Percentiles rank a stretch among this genome's conserved stretches.
Conservation (phyloP, 1,284 basidiomycete species). For the Puccinia horiana region DNA sequence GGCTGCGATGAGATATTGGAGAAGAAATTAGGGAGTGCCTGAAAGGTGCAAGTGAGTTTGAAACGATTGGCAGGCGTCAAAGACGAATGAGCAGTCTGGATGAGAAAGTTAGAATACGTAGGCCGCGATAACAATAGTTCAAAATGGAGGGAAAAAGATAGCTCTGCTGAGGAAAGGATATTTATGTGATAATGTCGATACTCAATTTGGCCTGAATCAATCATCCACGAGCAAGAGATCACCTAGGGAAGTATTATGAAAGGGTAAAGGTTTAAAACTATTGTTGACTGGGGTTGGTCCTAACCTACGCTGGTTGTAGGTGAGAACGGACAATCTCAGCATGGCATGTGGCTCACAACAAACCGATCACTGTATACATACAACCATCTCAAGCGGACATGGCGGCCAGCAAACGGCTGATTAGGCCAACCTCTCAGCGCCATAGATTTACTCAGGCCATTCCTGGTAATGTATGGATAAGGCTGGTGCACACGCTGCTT, state of each 20-base stretch:
- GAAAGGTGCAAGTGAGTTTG: not conserved
- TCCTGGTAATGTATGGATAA: not conserved
- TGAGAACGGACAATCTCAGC: not conserved
- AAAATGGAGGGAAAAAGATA: not conserved
- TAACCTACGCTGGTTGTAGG: not conserved
- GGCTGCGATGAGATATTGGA: not conserved
- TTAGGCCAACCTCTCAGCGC: not conserved
- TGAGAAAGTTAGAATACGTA: not conserved
- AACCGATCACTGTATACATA: too few relatives aligned
- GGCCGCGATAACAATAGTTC: not conserved
- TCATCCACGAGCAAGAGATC: not conserved
- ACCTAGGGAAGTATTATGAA: not conserved
- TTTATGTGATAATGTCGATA: not conserved
- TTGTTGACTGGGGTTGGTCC: slow-evolving; percentile 2
- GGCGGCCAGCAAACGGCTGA: not conserved
- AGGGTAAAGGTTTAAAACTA: not conserved
- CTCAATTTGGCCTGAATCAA: not conserved
- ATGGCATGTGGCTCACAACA: too few relatives aligned
- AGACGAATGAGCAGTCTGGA: not conserved
- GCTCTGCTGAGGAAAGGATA: not conserved
- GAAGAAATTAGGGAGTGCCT: not conserved
- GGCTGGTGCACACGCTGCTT: not conserved
- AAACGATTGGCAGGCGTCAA: slow-evolving; percentile 20
- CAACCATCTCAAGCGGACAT: not conserved
- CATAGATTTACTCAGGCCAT: not conserved